phyloP scores from a whole-genome alignment of 345 rosid species.

The Gossypium mustelinum region DNA sequence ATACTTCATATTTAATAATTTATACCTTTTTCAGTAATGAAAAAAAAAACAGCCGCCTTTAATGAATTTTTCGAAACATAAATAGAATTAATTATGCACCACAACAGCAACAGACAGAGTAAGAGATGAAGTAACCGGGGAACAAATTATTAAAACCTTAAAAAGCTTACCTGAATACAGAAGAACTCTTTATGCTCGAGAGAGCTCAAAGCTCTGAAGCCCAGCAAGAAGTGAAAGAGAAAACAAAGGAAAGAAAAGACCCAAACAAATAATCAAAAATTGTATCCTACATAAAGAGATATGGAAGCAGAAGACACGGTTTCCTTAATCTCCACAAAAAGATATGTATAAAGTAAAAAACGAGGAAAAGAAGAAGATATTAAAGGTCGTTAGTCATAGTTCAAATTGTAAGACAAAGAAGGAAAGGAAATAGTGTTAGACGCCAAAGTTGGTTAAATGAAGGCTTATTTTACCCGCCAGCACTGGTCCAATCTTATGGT shows the following conservation, averaged over 20 bases:
- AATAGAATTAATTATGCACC: neutral
- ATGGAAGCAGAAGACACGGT: neutral
- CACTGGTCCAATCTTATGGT: slow-evolving; percentile 16
- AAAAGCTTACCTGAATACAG: slow-evolving; percentile 7
- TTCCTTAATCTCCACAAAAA: neutral
- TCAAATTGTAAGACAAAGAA: neutral
- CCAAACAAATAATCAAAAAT: neutral
- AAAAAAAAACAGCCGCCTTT: neutral
- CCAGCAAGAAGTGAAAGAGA: neutral
- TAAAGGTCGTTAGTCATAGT: slow-evolving; percentile 15
- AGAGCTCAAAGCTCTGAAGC: slow-evolving; percentile 10
- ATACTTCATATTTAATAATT: neutral
- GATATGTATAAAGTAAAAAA: neutral
- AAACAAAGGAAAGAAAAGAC: neutral
- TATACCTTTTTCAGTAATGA: neutral
- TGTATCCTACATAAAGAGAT: neutral
- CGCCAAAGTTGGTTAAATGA: slow-evolving; percentile 1
- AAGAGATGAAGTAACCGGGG: neutral
- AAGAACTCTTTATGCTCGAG: neutral
- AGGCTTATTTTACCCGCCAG: slow-evolving; percentile 21
- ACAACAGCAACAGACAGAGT: neutral
- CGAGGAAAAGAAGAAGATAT: neutral
- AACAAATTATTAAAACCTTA: neutral
- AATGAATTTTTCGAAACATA: neutral
- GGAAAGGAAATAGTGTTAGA: neutral